Evolutionary conservation across 768 basidiomycete genomes (phyloP).

Genomic region (Mycena alexandri): DNA sequence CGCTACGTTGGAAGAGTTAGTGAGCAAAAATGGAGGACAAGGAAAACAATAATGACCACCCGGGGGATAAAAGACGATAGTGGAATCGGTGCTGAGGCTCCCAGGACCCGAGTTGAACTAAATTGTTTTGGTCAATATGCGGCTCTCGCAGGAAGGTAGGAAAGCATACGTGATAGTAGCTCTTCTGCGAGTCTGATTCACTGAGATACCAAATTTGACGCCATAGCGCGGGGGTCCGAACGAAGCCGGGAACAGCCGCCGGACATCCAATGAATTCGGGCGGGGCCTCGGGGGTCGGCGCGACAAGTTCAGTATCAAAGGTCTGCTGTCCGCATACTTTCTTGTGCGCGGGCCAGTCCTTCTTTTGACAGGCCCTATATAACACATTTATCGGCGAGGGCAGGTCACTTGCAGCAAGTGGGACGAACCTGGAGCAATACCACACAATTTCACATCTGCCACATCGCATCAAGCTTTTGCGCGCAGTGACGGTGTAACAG

Average conservation of each 20-base stretch:
- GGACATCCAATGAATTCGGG: constrained; percentile 15
- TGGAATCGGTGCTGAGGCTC: not conserved
- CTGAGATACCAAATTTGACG: constrained; percentile 9
- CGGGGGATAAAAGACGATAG: not conserved
- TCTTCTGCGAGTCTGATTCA: not conserved
- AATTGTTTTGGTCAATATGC: not conserved
- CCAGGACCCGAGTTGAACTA: too few relatives aligned
- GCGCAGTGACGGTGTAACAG: not conserved
- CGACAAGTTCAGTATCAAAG: constrained; percentile 16
- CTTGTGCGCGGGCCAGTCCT: constrained; percentile 22
- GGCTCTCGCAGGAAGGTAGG: too few relatives aligned
- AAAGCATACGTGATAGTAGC: constrained; percentile 11
- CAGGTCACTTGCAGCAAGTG: too few relatives aligned
- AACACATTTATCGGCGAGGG: not conserved
- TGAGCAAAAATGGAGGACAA: not conserved
- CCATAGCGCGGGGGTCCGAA: constrained; percentile 10
- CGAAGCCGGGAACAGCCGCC: not conserved
- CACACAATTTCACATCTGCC: not conserved
- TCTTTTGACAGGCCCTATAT: constrained; percentile 19
- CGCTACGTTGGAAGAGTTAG: not conserved
- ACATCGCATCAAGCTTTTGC: not conserved
- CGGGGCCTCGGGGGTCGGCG: not conserved
- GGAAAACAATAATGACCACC: not conserved
- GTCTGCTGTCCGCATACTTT: constrained; percentile 5
- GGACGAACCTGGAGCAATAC: constrained; percentile 13